A percentile compares a stretch with the other conserved stretches of the same genome.
Conservation (phyloP, 1,139 yeast species). For the Diutina ranongensis region DNA sequence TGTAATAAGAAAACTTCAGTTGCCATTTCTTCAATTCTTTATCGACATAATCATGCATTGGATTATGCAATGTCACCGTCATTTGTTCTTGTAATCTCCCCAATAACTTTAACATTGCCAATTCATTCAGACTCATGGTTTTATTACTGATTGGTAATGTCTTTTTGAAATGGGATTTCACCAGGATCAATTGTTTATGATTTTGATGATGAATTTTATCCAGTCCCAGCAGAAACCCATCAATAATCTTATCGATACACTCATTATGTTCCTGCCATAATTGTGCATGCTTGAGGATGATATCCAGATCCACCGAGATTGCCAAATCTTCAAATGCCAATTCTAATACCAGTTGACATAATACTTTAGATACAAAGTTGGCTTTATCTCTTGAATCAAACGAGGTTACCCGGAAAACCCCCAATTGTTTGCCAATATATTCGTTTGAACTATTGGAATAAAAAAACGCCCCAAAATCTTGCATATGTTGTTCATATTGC, state of each 20-base stretch:
- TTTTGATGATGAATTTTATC: not conserved
- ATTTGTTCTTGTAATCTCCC: slow-evolving; percentile 40
- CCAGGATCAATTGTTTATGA: not conserved
- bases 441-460: slow-evolving; percentile 14
- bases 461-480: slow-evolving; percentile 56
- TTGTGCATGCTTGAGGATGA: not conserved
- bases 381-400: not conserved
- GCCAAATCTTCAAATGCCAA: slow-evolving; percentile 3
- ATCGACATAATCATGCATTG: slow-evolving; percentile 68
- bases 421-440: slow-evolving; percentile 46
- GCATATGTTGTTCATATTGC: slow-evolving; percentile 33
- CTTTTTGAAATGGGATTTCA: not conserved
- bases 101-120: slow-evolving; percentile 35
- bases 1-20: not conserved
- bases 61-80: slow-evolving; percentile 45
- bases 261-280: slow-evolving; percentile 6
- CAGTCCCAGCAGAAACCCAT: not conserved
- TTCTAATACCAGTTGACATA: not conserved
- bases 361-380: not conserved
- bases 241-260: not conserved
- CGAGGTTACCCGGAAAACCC: slow-evolving; percentile 5
- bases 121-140: slow-evolving; percentile 28
- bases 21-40: slow-evolving; percentile 23
- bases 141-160: slow-evolving; percentile 12
- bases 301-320: not conserved